Evolutionary conservation across 2,329 filamentous ascomycete genomes (phyloP).

Genomic region (Monosporascus sp.): DNA sequence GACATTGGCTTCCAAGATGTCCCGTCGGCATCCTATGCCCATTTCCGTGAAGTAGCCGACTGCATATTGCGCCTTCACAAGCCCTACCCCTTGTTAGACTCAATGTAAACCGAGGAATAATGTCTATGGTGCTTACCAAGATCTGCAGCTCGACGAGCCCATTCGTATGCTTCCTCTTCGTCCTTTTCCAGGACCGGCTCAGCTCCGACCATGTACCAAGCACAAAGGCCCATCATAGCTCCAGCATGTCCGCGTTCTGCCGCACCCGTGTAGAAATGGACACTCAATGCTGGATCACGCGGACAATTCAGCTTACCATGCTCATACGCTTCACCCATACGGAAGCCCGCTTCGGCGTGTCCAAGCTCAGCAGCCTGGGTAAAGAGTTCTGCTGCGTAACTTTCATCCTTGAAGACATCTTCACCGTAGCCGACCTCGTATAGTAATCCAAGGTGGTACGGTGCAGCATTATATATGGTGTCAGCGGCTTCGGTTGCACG

Average conservation of each 20-base stretch:
- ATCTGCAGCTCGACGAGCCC: constrained; percentile 83
- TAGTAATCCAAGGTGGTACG: constrained; percentile 81
- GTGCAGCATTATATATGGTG: constrained; percentile 84
- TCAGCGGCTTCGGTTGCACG: constrained; percentile 87
- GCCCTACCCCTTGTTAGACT: constrained; percentile 41
- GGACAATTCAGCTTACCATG: constrained; percentile 85
- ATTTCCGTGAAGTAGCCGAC: constrained; percentile 97
- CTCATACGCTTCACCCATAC: constrained; percentile 95
- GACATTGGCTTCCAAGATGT: constrained; percentile 93
- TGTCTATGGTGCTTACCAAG: constrained; percentile 55
- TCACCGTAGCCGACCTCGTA: constrained; percentile 94
- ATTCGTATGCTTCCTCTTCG: constrained; percentile 93
- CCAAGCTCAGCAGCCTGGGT: constrained; percentile 91
- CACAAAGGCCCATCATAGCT: constrained; percentile 97
- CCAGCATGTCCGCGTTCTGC: constrained; percentile 77
- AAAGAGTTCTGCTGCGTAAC: constrained; percentile 88
- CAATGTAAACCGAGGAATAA: background rate
- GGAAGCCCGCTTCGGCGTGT: constrained; percentile 78
- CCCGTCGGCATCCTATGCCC: constrained; percentile 91
- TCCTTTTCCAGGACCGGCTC: constrained; percentile 90
- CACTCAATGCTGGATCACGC: constrained; percentile 83
- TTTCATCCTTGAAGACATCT: constrained; percentile 86
- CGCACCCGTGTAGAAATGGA: constrained; percentile 95
- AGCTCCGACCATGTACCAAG: constrained; percentile 97
- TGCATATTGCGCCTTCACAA: constrained; percentile 80